Conservation (phyloP, 2,329 filamentous ascomycete species). For the Aspergillus carbonarius region DNA sequence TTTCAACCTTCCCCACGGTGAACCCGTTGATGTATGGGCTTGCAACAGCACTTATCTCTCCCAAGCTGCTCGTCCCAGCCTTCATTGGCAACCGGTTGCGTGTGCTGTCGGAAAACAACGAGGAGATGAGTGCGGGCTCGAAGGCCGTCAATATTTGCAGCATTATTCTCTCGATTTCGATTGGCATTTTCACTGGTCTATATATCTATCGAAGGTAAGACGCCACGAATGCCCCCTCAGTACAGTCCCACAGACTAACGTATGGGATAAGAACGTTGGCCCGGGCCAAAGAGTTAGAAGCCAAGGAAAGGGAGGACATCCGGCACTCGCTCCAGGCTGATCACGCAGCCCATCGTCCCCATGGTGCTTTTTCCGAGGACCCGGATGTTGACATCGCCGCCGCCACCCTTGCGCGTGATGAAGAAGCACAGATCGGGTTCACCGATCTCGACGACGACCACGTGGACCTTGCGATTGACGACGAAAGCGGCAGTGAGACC, state of each 20-base stretch:
- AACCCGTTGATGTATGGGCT: constrained; percentile 71
- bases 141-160: constrained; percentile 81
- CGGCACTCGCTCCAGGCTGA: constrained; percentile 36
- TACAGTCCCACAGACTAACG: constrained; percentile 5
- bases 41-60: constrained; percentile 77
- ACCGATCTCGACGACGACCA: constrained; percentile 41
- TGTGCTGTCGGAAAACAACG: constrained; percentile 76
- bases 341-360: constrained; percentile 35
- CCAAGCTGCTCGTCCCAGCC: constrained; percentile 86
- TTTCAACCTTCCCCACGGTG: constrained; percentile 90
- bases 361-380: constrained; percentile 39
- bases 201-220: constrained; percentile 73
- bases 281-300: constrained; percentile 50
- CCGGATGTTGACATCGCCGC: constrained; percentile 42
- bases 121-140: constrained; percentile 75
- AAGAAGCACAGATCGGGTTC: constrained; percentile 46
- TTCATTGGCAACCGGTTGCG: constrained; percentile 88
- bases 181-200: constrained; percentile 75
- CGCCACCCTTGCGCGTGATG: constrained; percentile 41
- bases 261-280: constrained; percentile 42
- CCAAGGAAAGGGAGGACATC: constrained; percentile 44
- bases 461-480: constrained; percentile 46
- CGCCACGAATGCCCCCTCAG: neutral
- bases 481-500: constrained; percentile 41
- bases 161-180: constrained; percentile 68